Percentiles rank a stretch among this genome's conserved stretches.
phyloP scores from a whole-genome alignment of 2,329 filamentous ascomycete species.

The Talaromyces sp. region DNA sequence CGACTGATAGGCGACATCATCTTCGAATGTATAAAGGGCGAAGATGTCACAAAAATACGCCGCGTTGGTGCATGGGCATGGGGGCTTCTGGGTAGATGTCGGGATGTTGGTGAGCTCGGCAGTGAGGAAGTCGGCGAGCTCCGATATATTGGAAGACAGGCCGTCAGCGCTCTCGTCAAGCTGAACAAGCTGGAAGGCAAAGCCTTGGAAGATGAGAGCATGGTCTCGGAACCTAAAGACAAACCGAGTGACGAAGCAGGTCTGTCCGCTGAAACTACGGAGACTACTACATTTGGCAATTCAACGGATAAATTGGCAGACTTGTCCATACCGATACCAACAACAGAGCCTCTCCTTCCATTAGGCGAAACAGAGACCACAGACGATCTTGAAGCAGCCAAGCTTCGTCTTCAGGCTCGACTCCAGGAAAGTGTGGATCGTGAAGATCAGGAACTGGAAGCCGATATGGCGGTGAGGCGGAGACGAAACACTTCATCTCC shows the following conservation, averaged over 20 bases:
- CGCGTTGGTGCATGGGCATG: conserved; percentile 78
- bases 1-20: conserved; percentile 55
- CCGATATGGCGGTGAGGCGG: conserved; percentile 28
- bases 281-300: neutral
- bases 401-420: conserved; percentile 41
- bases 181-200: conserved; percentile 41
- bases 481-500: conserved; percentile 14
- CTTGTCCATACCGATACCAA: neutral
- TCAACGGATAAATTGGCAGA: neutral
- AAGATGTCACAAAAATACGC: conserved; percentile 54
- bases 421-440: conserved; percentile 16
- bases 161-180: conserved; percentile 47
- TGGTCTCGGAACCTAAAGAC: conserved; percentile 16
- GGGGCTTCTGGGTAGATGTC: conserved; percentile 71
- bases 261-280: neutral
- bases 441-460: conserved; percentile 8
- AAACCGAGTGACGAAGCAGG: neutral
- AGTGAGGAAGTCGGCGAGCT: conserved; percentile 71
- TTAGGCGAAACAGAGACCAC: neutral
- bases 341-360: neutral
- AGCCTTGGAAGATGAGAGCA: conserved; percentile 27
- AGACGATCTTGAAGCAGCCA: conserved; percentile 43
- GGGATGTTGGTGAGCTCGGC: conserved; percentile 67
- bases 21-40: conserved; percentile 57
- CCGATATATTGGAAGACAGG: conserved; percentile 73